Evolutionary conservation across 2,329 filamentous ascomycete genomes (phyloP), one percentile per base, ranked within the genome.

Genomic region (Penicillium brasilianum): DNA sequence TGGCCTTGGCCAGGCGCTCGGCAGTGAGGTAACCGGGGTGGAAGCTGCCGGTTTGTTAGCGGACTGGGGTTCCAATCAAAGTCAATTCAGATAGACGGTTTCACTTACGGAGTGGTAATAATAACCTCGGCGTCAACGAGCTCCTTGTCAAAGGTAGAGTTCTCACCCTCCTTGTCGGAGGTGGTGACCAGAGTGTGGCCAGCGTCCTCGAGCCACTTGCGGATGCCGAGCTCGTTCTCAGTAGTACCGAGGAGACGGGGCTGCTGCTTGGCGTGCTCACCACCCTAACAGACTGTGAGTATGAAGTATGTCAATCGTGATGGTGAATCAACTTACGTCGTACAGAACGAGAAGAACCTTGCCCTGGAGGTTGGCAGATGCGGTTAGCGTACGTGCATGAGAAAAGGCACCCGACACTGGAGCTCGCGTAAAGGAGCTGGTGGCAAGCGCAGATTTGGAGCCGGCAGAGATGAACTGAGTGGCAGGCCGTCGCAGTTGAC

Each of bases 21-120:
- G 92, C 92, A 53, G 91, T 98, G 61, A 99, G 90, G 85, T 99
- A 99, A 68, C 94, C 95, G 57, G 94, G 94, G 85, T 98, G 94
- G 90, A 98, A 98, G 77, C 92, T 96, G 71, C 2, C 2, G 11
- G 20, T 13, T n/a, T 48, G 8, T 48, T 30, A 48, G 25, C 14
- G n/a, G 14, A n/a, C 8, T 13, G 44, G 25, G 6, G 14, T 14
- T 25, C 22, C 22, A 10, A 9, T 4, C 11, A 6, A 8, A 25
- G 4, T n/a, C 9, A 44, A 43, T 14, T n/a, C n/a, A n/a, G n/a
- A n/a, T n/a, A n/a, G 16, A 20, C 44, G 34, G 37, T 57, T 11
- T n/a, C 37, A 74, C 84, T 74, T 80, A 97, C 91, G 95, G 95
- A 60, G 95, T 99, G 71, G 95, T 99, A 82, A 99, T 98, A 86